Conservation (phyloP, 768 basidiomycete genomes). For the Tylopilus plumbeoviolaceoides region DNA sequence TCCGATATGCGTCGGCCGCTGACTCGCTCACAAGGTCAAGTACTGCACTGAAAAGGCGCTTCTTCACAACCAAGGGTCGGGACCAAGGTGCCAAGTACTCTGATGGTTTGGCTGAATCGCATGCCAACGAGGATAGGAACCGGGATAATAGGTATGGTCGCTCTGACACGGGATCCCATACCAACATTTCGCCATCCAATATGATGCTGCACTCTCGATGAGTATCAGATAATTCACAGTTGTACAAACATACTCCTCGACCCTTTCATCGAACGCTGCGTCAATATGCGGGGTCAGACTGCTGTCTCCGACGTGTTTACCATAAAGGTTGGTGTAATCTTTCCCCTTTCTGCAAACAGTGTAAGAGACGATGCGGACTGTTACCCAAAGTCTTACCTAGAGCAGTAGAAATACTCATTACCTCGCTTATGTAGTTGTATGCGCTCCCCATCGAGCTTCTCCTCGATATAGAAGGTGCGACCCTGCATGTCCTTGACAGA, state of each 20-base stretch:
- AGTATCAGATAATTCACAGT: constrained; percentile 1
- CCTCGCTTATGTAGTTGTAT: constrained; percentile 94
- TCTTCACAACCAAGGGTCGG: too few relatives aligned
- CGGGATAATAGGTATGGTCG: too few relatives aligned
- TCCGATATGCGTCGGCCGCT: too few relatives aligned
- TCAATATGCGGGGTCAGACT: constrained; percentile 88
- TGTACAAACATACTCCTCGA: constrained; percentile 66
- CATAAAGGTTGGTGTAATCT: constrained; percentile 89
- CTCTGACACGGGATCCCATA: constrained; percentile 90
- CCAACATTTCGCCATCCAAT: constrained; percentile 97
- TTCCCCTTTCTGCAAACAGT: constrained; percentile 68
- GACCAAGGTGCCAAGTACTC: too few relatives aligned
- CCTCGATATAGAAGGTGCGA: constrained; percentile 83
- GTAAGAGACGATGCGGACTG: background rate
- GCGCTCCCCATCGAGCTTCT: constrained; percentile 95
- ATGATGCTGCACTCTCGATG: constrained; percentile 59
- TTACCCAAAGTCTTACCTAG: constrained; percentile 48
- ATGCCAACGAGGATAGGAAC: too few relatives aligned
- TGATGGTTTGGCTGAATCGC: too few relatives aligned
- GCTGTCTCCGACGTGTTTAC: constrained; percentile 74
- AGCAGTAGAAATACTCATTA: constrained; percentile 89
- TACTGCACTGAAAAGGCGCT: too few relatives aligned
- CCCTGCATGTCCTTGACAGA: constrained; percentile 83
- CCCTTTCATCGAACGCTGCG: constrained; percentile 64
- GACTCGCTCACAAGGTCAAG: too few relatives aligned